Conservation (phyloP, 805 yeast species). For the Schwanniomyces occidentalis region DNA sequence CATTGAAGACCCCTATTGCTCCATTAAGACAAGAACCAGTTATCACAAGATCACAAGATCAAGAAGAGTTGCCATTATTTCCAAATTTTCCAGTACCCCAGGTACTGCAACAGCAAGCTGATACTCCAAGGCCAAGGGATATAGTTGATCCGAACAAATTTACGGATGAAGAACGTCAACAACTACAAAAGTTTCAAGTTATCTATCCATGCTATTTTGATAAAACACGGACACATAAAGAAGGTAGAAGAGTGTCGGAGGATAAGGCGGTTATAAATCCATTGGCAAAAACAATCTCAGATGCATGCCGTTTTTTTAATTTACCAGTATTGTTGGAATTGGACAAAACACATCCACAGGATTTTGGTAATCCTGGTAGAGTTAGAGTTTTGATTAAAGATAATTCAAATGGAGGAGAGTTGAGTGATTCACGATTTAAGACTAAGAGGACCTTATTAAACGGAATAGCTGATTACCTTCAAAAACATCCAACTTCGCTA, state of each 20-base stretch:
- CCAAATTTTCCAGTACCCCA: slow-evolving; percentile 12
- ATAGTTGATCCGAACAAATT: slow-evolving; percentile 37
- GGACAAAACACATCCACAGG: slow-evolving; percentile 91
- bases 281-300: slow-evolving; percentile 76
- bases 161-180: slow-evolving; percentile 57
- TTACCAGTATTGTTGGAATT: slow-evolving; percentile 61
- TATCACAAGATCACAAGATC: slow-evolving; percentile 62
- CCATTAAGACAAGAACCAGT: slow-evolving; percentile 60
- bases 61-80: slow-evolving; percentile 27
- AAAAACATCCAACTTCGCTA: slow-evolving; percentile 68
- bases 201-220: slow-evolving; percentile 95
- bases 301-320: slow-evolving; percentile 56
- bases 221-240: slow-evolving; percentile 63
- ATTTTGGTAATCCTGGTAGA: slow-evolving; percentile 97
- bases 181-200: slow-evolving; percentile 68
- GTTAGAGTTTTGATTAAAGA: slow-evolving; percentile 70
- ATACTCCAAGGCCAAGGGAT: slow-evolving; percentile 17
- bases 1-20: slow-evolving; percentile 65
- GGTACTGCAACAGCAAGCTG: slow-evolving; percentile 10
- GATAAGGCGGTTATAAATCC: slow-evolving; percentile 83
- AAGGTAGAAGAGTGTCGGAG: slow-evolving; percentile 79
- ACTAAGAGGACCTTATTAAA: slow-evolving; percentile 66
- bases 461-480: slow-evolving; percentile 60
- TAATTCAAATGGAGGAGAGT: slow-evolving; percentile 42
- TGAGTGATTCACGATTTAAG: slow-evolving; percentile 28